Evolutionary conservation across 208 protist species (phyloP), one percentile per base, ranked within the genome.

Genomic region (Borovskyia barvae): DNA sequence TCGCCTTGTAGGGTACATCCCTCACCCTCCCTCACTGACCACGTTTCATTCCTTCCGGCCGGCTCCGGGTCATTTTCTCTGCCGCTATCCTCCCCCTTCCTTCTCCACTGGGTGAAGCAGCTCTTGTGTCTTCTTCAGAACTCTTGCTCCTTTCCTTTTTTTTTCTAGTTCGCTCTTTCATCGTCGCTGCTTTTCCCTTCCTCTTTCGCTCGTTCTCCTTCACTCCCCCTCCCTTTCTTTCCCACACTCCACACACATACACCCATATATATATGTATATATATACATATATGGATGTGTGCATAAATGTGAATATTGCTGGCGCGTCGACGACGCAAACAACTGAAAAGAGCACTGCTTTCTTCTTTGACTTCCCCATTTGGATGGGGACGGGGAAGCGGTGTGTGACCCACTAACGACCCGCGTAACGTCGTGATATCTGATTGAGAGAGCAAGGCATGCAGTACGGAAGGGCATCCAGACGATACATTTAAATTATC

Each of bases 301-400:
- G 33, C n/a, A n/a, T n/a, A n/a, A n/a, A n/a, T n/a, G n/a, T n/a
- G n/a, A n/a, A n/a, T n/a, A n/a, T n/a, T n/a, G n/a, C n/a, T n/a
- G n/a, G n/a, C n/a, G n/a, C n/a, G n/a, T n/a, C n/a, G n/a, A n/a
- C n/a, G n/a, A n/a, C n/a, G n/a, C n/a, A n/a, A n/a, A n/a, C n/a
- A n/a, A n/a, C 8, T 39, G 11, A 45, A 19, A 6, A 28, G 5
- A 36, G 8, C 33, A 6, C 29, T 46, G 41, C 24, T 35, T 45
- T 41, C 14, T 35, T 58, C 61, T 50, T 40, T 50, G 37, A 33
- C 53, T 63, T 42, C n/a, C n/a, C n/a, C n/a, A n/a, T 37, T 32
- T 53, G 15, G 14, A 39, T 46, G 28, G 6, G 9, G 14, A 4
- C 12, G 36, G 30, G 5, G n/a, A n/a, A n/a, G n/a, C n/a, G n/a